Conservation (phyloP, 805 yeast species). For the Starmera caribaea region DNA sequence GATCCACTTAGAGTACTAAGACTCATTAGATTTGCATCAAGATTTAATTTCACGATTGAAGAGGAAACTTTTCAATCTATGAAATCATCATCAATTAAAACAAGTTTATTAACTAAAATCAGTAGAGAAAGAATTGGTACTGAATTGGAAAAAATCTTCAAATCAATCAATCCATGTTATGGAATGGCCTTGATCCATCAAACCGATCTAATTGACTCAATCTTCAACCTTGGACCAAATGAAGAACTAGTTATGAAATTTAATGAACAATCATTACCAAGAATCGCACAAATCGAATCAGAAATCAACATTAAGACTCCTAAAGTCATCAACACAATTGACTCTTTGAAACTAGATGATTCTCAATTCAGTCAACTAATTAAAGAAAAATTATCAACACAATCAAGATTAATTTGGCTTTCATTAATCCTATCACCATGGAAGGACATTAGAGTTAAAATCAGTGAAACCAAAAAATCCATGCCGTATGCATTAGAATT, state of each 20-base stretch:
- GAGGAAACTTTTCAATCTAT: constrained; percentile 48
- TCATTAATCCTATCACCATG: constrained; percentile 42
- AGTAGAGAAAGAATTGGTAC: constrained; percentile 86
- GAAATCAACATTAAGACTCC: no score
- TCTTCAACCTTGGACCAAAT: constrained; percentile 35
- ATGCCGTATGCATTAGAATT: constrained; percentile 32
- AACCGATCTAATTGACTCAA: constrained; percentile 44
- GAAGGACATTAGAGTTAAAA: constrained; percentile 25
- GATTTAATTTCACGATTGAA: constrained; percentile 63
- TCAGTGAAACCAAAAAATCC: constrained; percentile 29
- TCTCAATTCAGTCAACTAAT: no score
- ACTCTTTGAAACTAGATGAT: no score
- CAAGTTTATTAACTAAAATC: constrained; percentile 59
- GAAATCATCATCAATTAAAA: constrained; percentile 46
- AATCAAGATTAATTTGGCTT: constrained; percentile 25
- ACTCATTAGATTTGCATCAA: constrained; percentile 75
- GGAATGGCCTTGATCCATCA: constrained; percentile 53
- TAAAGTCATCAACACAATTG: no score
- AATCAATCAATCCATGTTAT: constrained; percentile 47
- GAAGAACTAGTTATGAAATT: constrained; percentile 13
- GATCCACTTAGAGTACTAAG: constrained; percentile 90
- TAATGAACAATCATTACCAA: constrained; percentile 7
- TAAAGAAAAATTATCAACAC: no score
- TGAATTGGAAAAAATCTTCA: constrained; percentile 71
- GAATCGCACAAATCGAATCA: neutral